Evolutionary conservation across 2,329 filamentous ascomycete species (phyloP).

Genomic region (Alternaria triticina): DNA sequence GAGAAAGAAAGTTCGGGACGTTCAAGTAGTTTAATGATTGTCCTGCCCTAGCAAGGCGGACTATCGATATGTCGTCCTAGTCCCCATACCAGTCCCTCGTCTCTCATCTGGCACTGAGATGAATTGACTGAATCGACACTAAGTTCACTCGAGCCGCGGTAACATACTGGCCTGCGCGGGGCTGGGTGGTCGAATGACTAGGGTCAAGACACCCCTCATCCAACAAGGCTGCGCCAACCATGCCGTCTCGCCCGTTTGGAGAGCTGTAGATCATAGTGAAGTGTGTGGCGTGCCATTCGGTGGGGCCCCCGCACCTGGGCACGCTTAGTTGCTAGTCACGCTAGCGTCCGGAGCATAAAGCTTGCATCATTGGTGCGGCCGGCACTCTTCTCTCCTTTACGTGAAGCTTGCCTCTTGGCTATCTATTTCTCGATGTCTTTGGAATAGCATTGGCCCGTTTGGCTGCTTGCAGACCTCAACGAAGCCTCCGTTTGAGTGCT

Average conservation of each 20-base stretch:
- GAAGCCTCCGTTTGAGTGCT: not conserved
- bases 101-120: not conserved
- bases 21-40: conserved; percentile 8
- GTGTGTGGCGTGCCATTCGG: conserved; percentile 3
- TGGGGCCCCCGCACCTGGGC: conserved; percentile 14
- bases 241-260: conserved; percentile 1
- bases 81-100: not conserved
- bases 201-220: not conserved
- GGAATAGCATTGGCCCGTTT: not conserved
- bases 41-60: conserved; percentile 1
- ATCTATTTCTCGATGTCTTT: not conserved
- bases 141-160: conserved; percentile 16
- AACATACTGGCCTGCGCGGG: conserved; percentile 1
- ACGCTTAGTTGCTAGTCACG: not conserved
- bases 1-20: not conserved
- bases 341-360: conserved; percentile 2
- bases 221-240: not conserved
- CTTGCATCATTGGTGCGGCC: not conserved
- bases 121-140: not conserved
- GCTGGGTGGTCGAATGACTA: not conserved
- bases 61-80: conserved; percentile 1
- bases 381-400: not conserved
- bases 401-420: not conserved
- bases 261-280: conserved; percentile 4
- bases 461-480: not conserved